Conservation (phyloP, 2,329 filamentous ascomycete genomes). For the Ustilaginoidea virens region DNA sequence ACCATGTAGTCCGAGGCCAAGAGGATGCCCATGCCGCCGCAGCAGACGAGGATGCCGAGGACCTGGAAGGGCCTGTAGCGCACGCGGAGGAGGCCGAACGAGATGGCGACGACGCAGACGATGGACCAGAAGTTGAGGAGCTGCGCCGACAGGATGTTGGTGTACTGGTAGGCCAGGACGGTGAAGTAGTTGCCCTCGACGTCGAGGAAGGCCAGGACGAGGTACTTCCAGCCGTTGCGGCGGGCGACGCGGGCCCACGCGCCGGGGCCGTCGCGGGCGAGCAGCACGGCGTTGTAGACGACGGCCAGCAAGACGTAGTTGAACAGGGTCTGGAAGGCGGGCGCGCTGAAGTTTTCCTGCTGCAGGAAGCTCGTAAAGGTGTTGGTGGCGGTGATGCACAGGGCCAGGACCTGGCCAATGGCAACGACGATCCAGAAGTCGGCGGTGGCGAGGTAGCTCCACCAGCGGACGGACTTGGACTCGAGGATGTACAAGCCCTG, state of each 20-base stretch:
- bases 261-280: constrained; percentile 65
- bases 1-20: constrained; percentile 71
- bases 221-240: constrained; percentile 80
- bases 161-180: constrained; percentile 84
- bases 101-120: constrained; percentile 75
- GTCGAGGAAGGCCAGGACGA: constrained; percentile 84
- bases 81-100: constrained; percentile 68
- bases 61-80: constrained; percentile 84
- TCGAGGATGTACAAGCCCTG: constrained; percentile 41
- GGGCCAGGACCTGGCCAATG: constrained; percentile 69
- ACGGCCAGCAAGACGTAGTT: constrained; percentile 76
- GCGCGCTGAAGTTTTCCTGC: constrained; percentile 56
- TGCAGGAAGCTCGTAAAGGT: constrained; percentile 72
- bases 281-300: constrained; percentile 66
- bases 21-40: constrained; percentile 78
- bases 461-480: constrained; percentile 39
- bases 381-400: constrained; percentile 87
- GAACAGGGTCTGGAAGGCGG: constrained; percentile 90
- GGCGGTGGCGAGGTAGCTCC: constrained; percentile 62
- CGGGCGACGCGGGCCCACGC: constrained; percentile 49
- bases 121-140: constrained; percentile 99
- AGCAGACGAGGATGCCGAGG: constrained; percentile 74
- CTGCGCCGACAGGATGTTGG: constrained; percentile 83
- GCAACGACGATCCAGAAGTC: constrained; percentile 79
- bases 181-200: constrained; percentile 98